Evolutionary conservation across 495 filamentous ascomycete genomes (phyloP).

Genomic region (Bacidia rubella): DNA sequence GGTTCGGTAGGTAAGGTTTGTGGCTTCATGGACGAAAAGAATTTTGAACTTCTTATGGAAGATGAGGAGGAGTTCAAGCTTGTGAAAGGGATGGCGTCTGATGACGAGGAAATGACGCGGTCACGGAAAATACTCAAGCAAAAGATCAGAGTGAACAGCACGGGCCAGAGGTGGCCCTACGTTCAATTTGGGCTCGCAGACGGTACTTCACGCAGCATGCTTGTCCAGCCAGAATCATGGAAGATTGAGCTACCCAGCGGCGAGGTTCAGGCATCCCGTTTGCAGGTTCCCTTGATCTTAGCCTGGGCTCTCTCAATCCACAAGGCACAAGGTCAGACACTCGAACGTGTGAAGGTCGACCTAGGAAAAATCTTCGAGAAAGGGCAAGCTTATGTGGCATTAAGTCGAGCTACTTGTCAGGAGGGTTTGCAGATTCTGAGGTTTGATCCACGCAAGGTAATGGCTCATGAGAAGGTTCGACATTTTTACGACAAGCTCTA

Average conservation of each 20-base stretch:
- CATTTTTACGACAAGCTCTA: constrained; percentile 74
- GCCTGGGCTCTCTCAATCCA: constrained; percentile 97
- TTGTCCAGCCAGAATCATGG: constrained; percentile 80
- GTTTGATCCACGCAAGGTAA: constrained; percentile 83
- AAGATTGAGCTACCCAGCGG: constrained; percentile 94
- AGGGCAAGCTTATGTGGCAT: constrained; percentile 51
- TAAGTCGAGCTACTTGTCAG: constrained; percentile 71
- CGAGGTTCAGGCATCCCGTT: constrained; percentile 72
- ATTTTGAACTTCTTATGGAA: constrained; percentile 50
- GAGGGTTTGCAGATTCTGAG: constrained; percentile 76
- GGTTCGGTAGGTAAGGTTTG: constrained; percentile 79
- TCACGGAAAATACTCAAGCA: constrained; percentile 37
- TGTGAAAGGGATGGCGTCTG: constrained; percentile 27
- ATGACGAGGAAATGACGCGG: constrained; percentile 30
- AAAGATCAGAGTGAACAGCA: constrained; percentile 27
- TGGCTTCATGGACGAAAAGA: constrained; percentile 72
- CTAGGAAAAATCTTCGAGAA: constrained; percentile 89
- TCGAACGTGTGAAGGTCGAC: constrained; percentile 91
- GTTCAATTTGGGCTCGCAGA: constrained; percentile 72
- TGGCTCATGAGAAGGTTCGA: constrained; percentile 80
- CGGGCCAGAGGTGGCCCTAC: constrained; percentile 51
- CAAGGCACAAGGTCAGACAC: constrained; percentile 93
- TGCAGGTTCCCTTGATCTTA: constrained; percentile 60
- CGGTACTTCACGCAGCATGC: constrained; percentile 59
- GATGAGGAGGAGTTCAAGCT: constrained; percentile 41